Evolutionary conservation across 116 monocot species (phyloP).

Genomic region (Cymodocea nodosa): DNA sequence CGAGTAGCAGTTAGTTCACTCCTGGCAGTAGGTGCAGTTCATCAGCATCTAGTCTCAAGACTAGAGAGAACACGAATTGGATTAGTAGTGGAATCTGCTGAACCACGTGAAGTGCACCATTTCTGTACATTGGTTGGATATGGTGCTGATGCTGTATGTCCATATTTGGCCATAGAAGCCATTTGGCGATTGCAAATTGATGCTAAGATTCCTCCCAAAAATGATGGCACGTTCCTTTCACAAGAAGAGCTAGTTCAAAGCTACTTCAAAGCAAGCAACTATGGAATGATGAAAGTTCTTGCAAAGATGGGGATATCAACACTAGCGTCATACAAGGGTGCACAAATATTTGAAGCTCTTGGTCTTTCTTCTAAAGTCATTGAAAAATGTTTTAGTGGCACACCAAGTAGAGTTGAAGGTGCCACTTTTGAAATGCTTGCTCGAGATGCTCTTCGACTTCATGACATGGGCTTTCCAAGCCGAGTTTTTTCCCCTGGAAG

Average conservation of each 20-base stretch:
- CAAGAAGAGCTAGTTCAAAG: conserved; percentile 66
- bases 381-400: conserved; percentile 82
- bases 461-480: conserved; percentile 84
- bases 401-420: conserved; percentile 94
- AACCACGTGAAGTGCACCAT: conserved; percentile 98
- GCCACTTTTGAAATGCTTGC: conserved; percentile 98
- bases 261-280: conserved; percentile 85
- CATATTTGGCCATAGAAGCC: conserved; percentile 87
- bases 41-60: conserved; percentile 89
- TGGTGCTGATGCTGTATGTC: conserved; percentile 98
- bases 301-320: conserved; percentile 99
- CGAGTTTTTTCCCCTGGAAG: conserved; percentile 63
- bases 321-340: conserved; percentile 99
- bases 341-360: conserved; percentile 97
- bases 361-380: conserved; percentile 91
- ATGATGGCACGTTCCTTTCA: conserved; percentile 44
- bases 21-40: conserved; percentile 93
- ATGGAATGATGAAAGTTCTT: conserved; percentile 99
- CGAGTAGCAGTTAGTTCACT: conserved; percentile 94
- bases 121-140: conserved; percentile 98
- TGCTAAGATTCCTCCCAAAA: conserved; percentile 84
- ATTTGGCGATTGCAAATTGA: conserved; percentile 91
- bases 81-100: conserved; percentile 87
- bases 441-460: conserved; percentile 66
- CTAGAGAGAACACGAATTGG: conserved; percentile 87